Conservation (phyloP, 345 rosid species). For the Lumnitzera racemosa region DNA sequence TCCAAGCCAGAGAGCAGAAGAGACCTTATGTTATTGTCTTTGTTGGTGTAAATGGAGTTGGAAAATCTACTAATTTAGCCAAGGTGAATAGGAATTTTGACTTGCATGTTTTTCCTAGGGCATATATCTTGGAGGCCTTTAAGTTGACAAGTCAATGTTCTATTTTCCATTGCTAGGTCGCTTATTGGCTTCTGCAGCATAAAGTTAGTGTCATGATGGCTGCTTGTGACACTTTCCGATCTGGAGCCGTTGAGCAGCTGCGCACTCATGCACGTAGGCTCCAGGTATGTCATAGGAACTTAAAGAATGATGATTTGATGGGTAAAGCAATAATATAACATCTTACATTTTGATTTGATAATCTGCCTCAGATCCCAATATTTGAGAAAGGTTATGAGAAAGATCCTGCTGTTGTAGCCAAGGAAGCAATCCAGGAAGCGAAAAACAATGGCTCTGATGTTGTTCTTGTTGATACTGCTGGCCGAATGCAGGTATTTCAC, state of each 20-base stretch:
- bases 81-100: slow-evolving; percentile 35
- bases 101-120: not conserved
- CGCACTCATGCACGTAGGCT: slow-evolving; percentile 96
- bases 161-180: slow-evolving; percentile 44
- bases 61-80: slow-evolving; percentile 95
- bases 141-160: not conserved
- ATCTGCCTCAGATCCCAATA: slow-evolving; percentile 62
- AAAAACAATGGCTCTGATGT: slow-evolving; percentile 82
- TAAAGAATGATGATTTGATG: not conserved
- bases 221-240: slow-evolving; percentile 97
- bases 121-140: too few species aligned
- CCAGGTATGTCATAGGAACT: slow-evolving; percentile 40
- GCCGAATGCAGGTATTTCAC: slow-evolving; percentile 76
- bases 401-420: slow-evolving; percentile 96
- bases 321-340: not conserved
- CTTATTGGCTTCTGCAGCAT: slow-evolving; percentile 97
- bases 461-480: slow-evolving; percentile 98
- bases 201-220: slow-evolving; percentile 94
- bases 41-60: slow-evolving; percentile 98
- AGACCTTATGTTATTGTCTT: slow-evolving; percentile 94
- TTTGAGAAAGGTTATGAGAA: slow-evolving; percentile 98
- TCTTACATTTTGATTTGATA: not conserved
- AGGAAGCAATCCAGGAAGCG: slow-evolving; percentile 97
- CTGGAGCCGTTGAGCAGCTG: slow-evolving; percentile 99
- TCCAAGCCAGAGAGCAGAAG: slow-evolving; percentile 84